Conservation (phyloP, 2,329 filamentous ascomycete species). For the Aureobasidium lini region DNA sequence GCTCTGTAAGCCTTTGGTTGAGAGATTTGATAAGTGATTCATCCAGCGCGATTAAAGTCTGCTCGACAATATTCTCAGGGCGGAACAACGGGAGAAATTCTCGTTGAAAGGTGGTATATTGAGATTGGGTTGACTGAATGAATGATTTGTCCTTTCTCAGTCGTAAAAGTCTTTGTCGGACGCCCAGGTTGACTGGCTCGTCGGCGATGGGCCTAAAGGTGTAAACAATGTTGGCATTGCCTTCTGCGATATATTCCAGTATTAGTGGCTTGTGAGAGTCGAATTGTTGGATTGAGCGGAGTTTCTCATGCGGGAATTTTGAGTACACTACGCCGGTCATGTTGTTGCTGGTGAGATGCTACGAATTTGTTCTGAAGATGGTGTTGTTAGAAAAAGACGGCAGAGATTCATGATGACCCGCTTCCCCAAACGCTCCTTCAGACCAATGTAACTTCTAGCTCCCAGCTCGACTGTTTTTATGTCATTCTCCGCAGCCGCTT, state of each 20-base stretch:
- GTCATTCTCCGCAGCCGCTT: too few relatives aligned
- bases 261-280: neutral
- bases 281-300: neutral
- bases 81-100: conserved; percentile 26
- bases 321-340: neutral
- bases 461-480: neutral
- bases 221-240: conserved; percentile 32
- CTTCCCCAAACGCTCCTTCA: neutral
- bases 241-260: conserved; percentile 30
- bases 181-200: conserved; percentile 12
- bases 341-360: neutral
- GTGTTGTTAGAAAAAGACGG: neutral
- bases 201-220: conserved; percentile 17
- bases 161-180: conserved; percentile 25
- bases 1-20: conserved; percentile 20
- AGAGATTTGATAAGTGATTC: conserved; percentile 17
- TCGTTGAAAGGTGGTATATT: conserved; percentile 21
- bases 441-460: neutral
- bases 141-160: conserved; percentile 27
- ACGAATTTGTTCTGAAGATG: neutral
- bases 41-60: conserved; percentile 23
- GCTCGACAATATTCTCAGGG: conserved; percentile 24
- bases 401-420: neutral
- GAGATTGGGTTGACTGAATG: conserved; percentile 22
- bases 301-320: neutral